Conservation (phyloP, 108 stramenopile genomes). For the Chaetoceros tenuissimus region DNA sequence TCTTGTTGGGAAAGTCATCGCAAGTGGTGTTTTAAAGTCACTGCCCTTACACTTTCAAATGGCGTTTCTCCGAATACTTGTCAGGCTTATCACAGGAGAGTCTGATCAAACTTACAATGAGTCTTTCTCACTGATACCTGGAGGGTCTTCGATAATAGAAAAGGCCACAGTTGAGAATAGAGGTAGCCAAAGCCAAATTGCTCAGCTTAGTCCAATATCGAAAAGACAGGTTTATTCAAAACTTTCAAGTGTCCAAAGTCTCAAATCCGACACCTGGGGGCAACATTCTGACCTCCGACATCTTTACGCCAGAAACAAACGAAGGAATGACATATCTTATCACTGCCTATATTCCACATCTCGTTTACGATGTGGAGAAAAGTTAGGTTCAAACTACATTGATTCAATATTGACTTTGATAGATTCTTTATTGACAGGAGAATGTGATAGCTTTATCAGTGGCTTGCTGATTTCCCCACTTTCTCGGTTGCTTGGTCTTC, state of each 20-base stretch:
- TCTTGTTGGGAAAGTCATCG: not conserved
- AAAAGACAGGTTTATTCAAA: no score
- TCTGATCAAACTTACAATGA: constrained; percentile 47
- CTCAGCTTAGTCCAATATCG: no score
- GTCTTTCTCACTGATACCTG: constrained; percentile 23
- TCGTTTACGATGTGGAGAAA: constrained; percentile 8
- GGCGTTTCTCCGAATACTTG: constrained; percentile 49
- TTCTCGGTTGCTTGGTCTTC: constrained; percentile 40
- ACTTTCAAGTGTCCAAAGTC: no score
- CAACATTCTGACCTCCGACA: not conserved
- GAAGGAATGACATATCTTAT: not conserved
- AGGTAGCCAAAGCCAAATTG: not conserved
- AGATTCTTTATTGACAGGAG: not conserved
- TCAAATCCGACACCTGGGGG: not conserved
- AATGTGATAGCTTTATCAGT: not conserved
- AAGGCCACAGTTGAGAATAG: not conserved
- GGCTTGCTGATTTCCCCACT: constrained; percentile 37
- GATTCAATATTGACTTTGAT: constrained; percentile 1
- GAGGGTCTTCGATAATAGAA: constrained; percentile 2
- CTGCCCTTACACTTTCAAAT: constrained; percentile 43
- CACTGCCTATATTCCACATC: not conserved
- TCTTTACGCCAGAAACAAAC: not conserved
- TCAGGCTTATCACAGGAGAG: constrained; percentile 47
- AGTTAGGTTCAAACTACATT: not conserved
- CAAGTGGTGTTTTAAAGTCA: constrained; percentile 6